A percentile compares a stretch with the other conserved stretches of the same genome.
Evolutionary conservation across 805 yeast species (phyloP).

Genomic region (Candida insectorum): DNA sequence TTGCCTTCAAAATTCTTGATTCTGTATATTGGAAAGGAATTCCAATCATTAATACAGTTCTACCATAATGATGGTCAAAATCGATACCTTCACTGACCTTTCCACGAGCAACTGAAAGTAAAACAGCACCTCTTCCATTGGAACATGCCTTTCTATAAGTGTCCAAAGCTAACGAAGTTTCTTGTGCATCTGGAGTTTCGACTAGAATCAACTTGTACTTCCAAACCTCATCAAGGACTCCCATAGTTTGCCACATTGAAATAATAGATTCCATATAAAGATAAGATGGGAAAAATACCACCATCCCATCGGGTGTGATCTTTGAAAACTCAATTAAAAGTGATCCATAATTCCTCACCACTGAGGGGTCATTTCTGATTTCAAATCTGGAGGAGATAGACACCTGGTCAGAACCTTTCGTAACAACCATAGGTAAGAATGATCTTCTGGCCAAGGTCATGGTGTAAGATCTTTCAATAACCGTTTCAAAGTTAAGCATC

Average conservation of each 20-base stretch:
- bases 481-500: conserved; percentile 92
- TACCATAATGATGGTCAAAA: conserved; percentile 97
- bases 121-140: conserved; percentile 96
- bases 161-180: conserved; percentile 91
- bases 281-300: conserved; percentile 95
- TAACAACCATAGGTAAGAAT: conserved; percentile 90
- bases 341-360: conserved; percentile 94
- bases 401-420: conserved; percentile 97
- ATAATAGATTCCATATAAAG: conserved; percentile 97
- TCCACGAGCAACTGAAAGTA: conserved; percentile 97
- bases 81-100: conserved; percentile 98
- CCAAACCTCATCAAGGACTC: conserved; percentile 97
- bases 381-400: conserved; percentile 95
- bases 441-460: conserved; percentile 93
- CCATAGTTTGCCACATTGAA: conserved; percentile 99
- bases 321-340: conserved; percentile 88
- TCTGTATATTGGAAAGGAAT: conserved; percentile 99
- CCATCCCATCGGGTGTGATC: conserved; percentile 96
- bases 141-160: conserved; percentile 95
- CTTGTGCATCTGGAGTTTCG: conserved; percentile 99
- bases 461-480: conserved; percentile 89
- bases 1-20: conserved; percentile 90
- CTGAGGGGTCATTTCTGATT: conserved; percentile 96
- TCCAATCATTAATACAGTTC: conserved; percentile 97
- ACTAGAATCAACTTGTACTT: conserved; percentile 91